Base-by-base conservation (phyloP, 164 flowering plant genomes). In the Malania oleifera region DNA sequence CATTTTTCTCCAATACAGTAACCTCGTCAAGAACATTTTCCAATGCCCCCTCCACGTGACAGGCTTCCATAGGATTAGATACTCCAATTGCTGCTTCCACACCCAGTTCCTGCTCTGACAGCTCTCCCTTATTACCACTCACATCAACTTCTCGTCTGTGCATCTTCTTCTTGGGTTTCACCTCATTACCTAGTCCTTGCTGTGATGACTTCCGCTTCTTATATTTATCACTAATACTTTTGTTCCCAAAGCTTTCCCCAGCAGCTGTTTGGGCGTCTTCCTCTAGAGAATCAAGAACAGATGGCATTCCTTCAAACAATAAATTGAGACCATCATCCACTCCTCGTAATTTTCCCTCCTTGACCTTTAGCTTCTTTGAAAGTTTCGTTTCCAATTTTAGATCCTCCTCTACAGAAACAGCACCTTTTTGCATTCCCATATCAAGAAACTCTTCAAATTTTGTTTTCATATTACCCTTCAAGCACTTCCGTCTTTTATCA, bases 331-430 rank as follows among this genome's bases (percentile, higher is more conserved):
- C 86, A 71, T 83, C 93, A 64, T 82, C 82, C 8, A 50, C 66
- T 34, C 87, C 93, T 14, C 72, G 44, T 50, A 85, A 61, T 67
- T 77, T 87, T 43, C 95, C 87, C 28, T 57, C 47, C 50, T 87
- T 89, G 44, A 87, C 83, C 62, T 83, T 89, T 47, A 91, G 82
- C 70, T 82, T 89, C 79, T 85, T 89, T 0, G 93, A 86, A 56
- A 91, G 89, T 61, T 67, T 82, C 69, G 76, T 79, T 75, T 89
- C 96, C 68, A 81, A 31, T 41, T 74, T 70, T 66, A 91, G 62
- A 78, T 89, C 98, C 39, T 82, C 81, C 52, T 83, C 66, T 0
- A 76, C 82, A 52, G 79, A 64, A 31, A 66, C 54, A 11, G 11
- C 58, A 38, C 64, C 73, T 49, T 56, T 65, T 6, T 67, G 57